Evolutionary conservation across 805 yeast genomes (phyloP).

Genomic region (Starmerella sp.): DNA sequence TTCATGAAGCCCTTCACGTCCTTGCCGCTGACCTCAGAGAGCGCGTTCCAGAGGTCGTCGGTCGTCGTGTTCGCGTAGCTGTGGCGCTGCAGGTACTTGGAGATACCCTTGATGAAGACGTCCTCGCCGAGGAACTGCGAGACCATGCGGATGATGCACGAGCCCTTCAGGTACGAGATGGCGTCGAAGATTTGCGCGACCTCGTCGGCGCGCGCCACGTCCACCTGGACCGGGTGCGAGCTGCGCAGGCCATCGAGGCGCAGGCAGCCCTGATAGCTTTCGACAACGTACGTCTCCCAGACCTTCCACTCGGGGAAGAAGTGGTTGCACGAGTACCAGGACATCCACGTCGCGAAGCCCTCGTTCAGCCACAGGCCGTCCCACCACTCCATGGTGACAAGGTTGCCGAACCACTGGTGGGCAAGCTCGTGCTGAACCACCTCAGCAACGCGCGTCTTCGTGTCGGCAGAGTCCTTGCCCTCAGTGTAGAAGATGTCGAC

Average conservation of each 20-base stretch:
- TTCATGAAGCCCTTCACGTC: constrained; percentile 52
- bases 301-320: constrained; percentile 76
- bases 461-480: constrained; percentile 46
- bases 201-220: constrained; percentile 65
- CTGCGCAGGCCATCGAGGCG: constrained; percentile 56
- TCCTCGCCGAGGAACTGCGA: constrained; percentile 60
- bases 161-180: constrained; percentile 73
- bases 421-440: constrained; percentile 81
- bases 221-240: constrained; percentile 76
- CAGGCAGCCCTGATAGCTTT: constrained; percentile 63
- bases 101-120: constrained; percentile 59
- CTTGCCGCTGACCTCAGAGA: constrained; percentile 50
- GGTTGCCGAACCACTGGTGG: constrained; percentile 86
- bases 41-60: constrained; percentile 58
- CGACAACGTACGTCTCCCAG: constrained; percentile 66
- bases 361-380: constrained; percentile 83
- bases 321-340: constrained; percentile 55
- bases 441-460: constrained; percentile 63
- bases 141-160: constrained; percentile 66
- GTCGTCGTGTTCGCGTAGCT: constrained; percentile 63
- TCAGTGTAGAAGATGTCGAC: constrained; percentile 58
- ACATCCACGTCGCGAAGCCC: constrained; percentile 84
- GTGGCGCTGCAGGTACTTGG: constrained; percentile 51
- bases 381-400: constrained; percentile 92
- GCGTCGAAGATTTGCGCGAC: constrained; percentile 74